These are phyloP conservation scores for Eucalyptus fibrosa DNA, from an alignment of 345 rosid species.

Conservation along the genomic window DNA sequence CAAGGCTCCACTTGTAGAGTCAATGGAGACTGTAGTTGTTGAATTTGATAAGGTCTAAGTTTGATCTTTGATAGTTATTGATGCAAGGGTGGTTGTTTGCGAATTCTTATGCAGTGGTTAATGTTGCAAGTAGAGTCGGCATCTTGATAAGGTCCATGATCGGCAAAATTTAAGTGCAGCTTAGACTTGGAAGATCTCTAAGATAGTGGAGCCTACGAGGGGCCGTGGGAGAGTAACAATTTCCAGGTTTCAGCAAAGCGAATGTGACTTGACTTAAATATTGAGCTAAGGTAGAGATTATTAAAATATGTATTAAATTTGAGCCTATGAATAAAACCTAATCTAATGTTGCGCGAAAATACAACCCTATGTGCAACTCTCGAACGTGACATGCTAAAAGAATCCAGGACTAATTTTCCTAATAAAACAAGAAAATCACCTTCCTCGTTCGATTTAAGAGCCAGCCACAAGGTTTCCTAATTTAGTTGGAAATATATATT, in stretches of 20 bases:
- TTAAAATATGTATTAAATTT: no score
- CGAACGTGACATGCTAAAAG: neutral
- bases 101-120: neutral
- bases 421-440: neutral
- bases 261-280: neutral
- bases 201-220: neutral
- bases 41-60: neutral
- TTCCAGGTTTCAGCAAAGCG: rapidly evolving
- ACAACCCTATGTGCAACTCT: neutral
- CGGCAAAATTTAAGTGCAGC: neutral
- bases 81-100: neutral
- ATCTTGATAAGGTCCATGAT: neutral
- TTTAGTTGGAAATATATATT: neutral
- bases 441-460: neutral
- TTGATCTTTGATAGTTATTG: neutral
- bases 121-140: neutral
- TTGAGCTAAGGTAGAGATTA: neutral
- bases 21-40: neutral
- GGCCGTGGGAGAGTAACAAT: neutral
- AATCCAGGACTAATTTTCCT: neutral
- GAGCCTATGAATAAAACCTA: neutral
- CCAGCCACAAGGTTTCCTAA: neutral
- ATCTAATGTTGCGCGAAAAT: neutral
- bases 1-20: neutral
- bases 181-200: neutral